Base-by-base conservation (phyloP, 1,284 basidiomycete species). In the Agroathelia rolfsii region DNA sequence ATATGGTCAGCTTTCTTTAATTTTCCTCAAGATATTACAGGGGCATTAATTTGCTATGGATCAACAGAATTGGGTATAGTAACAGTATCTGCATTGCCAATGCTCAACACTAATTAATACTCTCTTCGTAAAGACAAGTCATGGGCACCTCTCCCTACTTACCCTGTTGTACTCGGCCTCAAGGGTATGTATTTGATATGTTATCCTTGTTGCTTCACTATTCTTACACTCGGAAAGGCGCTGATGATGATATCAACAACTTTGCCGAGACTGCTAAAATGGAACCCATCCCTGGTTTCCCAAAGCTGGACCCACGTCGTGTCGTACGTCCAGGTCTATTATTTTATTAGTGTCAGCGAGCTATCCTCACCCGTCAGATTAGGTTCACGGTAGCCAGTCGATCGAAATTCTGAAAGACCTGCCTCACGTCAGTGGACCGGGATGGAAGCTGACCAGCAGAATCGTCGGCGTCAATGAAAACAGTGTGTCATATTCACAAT, bases 351-450 rank as follows among this genome's bases (percentile, higher is more conserved):
- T n/a, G n/a, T n/a, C n/a, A n/a, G n/a, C n/a, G n/a, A n/a, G 30
- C 31, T 30, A n/a, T 25, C 16, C 28, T 22, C 3, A 14, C 24
- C 16, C 30, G 11, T n/a, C n/a, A 11, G 6, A 24, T 10, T 43
- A 81, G 80, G 72, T 84, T 2, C 83, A 87, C 45, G 83, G 60
- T 6, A 71, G 71, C 4, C 81, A 84, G 50, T 74, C 73, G 7
- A 77, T 86, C 33, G 73, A 87, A 49, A 64, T 83, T 22, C 49
- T 86, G 34, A 79, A 73, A 51, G 70, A 73, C 16, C 57, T 85
- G 25, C 83, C 80, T 2, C 51, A 65, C 0, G 70, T 72, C 18
- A 78, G 74, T 44, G 78, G 76, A 4, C 56, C 63, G 11, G 78
- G 75, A 5, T 87, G 73, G 78, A 79, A 62, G 48, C 65, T 71